These are phyloP conservation scores for Beauveria sp. DNA, from an alignment of 2,329 filamentous ascomycete genomes.

Conservation along the genomic window DNA sequence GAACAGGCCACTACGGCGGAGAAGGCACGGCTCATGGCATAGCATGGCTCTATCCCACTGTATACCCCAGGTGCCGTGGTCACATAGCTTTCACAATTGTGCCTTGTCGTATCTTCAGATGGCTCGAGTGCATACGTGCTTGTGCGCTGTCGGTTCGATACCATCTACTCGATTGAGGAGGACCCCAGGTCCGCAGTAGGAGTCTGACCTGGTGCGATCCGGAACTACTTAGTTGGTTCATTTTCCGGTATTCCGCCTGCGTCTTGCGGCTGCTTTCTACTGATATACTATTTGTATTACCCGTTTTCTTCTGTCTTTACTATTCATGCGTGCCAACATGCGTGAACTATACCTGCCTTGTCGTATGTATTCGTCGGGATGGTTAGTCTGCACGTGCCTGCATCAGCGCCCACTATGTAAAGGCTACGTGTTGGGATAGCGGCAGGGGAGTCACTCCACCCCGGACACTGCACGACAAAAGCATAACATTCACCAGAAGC, in stretches of 20 bases:
- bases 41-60: neutral
- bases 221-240: neutral
- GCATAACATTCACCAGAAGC: neutral
- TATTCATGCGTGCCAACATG: neutral
- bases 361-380: neutral
- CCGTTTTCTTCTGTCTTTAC: too few species aligned
- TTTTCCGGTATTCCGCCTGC: neutral
- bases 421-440: neutral
- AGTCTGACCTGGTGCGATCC: too few species aligned
- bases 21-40: slow-evolving; percentile 43
- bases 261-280: neutral
- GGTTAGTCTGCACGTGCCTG: neutral
- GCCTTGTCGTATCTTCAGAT: neutral
- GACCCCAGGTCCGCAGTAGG: too few species aligned
- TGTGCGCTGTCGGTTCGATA: too few species aligned
- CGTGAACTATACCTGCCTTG: neutral
- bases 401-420: neutral
- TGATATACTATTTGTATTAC: neutral
- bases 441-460: neutral
- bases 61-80: neutral
- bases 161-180: neutral
- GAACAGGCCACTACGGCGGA: slow-evolving; percentile 37
- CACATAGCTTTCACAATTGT: neutral
- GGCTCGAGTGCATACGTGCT: neutral
- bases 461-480: neutral